Evolutionary conservation across 306 rosid species (phyloP).

Genomic region (Vigna mungo): DNA sequence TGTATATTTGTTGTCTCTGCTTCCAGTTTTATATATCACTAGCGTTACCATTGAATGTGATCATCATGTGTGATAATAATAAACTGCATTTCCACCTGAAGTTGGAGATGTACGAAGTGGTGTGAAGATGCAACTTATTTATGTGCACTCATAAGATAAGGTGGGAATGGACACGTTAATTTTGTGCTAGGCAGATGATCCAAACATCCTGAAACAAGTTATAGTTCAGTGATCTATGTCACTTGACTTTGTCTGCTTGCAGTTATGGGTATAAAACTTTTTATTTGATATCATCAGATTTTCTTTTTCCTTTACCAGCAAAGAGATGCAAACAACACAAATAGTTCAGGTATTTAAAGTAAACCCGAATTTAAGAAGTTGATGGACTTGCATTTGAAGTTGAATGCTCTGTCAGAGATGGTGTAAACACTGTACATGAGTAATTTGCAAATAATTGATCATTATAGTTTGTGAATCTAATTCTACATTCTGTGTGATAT

Average conservation of each 20-base stretch:
- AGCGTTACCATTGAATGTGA: conserved; percentile 6
- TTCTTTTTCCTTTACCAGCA: conserved; percentile 12
- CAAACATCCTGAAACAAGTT: conserved; percentile 19
- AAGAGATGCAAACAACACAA: conserved; percentile 31
- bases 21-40: conserved; percentile 9
- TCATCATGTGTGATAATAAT: conserved; percentile 9
- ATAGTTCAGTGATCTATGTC: conserved; percentile 4
- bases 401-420: conserved; percentile 21
- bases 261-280: conserved; percentile 16
- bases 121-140: conserved; percentile 23
- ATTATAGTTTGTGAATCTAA: conserved; percentile 33
- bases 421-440: conserved; percentile 23
- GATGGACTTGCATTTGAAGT: conserved; percentile 26
- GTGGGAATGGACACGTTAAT: conserved; percentile 5
- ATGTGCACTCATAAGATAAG: conserved; percentile 20
- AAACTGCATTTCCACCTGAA: neutral
- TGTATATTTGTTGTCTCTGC: conserved; percentile 6
- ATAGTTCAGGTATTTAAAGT: conserved; percentile 21
- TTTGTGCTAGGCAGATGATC: neutral
- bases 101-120: conserved; percentile 40
- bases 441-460: conserved; percentile 31
- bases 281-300: conserved; percentile 19
- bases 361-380: conserved; percentile 27
- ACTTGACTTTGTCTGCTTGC: conserved; percentile 30
- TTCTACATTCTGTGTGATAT: conserved; percentile 11